A percentile compares a stretch with the other conserved stretches of the same genome.
Evolutionary conservation across 1,284 basidiomycete species (phyloP).

Genomic region (Xerocomus minutiporus): DNA sequence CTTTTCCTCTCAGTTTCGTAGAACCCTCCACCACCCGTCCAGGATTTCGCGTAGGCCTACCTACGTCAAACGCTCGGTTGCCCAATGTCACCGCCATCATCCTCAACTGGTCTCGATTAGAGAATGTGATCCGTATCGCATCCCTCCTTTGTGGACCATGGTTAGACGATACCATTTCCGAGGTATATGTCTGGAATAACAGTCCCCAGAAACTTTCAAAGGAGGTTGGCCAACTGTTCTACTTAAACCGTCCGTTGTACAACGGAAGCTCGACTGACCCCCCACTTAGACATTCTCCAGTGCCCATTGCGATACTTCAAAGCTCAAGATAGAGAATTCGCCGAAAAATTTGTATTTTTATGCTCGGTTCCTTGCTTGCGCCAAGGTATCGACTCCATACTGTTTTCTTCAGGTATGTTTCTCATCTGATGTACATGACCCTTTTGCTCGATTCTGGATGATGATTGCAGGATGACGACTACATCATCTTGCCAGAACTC

Average conservation of each 20-base stretch:
- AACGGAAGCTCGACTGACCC: not conserved
- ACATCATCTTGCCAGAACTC: constrained; percentile 53
- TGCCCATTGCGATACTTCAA: constrained; percentile 41
- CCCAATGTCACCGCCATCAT: constrained; percentile 51
- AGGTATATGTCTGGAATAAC: constrained; percentile 64
- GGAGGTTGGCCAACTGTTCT: constrained; percentile 34
- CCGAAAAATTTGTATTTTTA: constrained; percentile 57
- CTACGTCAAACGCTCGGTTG: constrained; percentile 1
- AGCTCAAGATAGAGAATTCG: constrained; percentile 55
- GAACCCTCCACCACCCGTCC: not conserved
- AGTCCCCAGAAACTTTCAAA: constrained; percentile 41
- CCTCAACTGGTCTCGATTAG: constrained; percentile 61
- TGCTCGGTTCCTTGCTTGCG: constrained; percentile 61
- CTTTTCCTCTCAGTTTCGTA: constrained; percentile 20
- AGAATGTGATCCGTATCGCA: constrained; percentile 55
- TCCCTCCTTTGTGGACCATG: constrained; percentile 46
- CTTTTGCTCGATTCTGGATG: constrained; percentile 1
- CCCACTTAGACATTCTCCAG: constrained; percentile 42
- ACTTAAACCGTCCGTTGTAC: not conserved
- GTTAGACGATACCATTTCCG: constrained; percentile 46
- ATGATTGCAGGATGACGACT: constrained; percentile 59
- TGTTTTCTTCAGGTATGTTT: constrained; percentile 59
- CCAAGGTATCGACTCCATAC: constrained; percentile 45
- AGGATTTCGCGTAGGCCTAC: constrained; percentile 16
- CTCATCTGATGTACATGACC: not conserved